Evolutionary conservation across 83 land plant species (phyloP), one percentile per base, ranked within the genome.

Genomic region (Thuja plicata): DNA sequence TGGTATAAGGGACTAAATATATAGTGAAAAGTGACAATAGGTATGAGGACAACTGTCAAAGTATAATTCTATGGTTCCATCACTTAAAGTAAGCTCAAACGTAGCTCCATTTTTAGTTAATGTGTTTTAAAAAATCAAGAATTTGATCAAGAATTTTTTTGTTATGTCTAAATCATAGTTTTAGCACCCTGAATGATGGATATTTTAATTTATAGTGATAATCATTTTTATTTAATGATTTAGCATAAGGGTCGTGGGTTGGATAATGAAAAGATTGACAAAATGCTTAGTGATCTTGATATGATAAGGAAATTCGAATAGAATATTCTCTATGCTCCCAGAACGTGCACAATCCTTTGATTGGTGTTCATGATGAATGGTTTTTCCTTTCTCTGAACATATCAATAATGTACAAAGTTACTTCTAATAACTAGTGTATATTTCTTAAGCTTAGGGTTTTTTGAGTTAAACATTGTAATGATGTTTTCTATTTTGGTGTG

Each of bases 41-140:
- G n/a, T n/a, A n/a, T n/a, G n/a, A n/a, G n/a, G n/a, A n/a, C n/a
- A n/a, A n/a, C n/a, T n/a, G n/a, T n/a, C n/a, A n/a, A n/a, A n/a
- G n/a, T n/a, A n/a, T n/a, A n/a, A n/a, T n/a, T n/a, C 98, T 60
- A 92, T 97, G 94, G 99, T 97, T 62, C 99, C 99, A 71, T 94
- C 99, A 9, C 90, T 97, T 66, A 94, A 95, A 93, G 97, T 96
- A 92, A 88, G 88, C 21, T 24, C 16, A 45, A 54, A 1, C 27
- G 32, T 88, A 34, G 9, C 27, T 34, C 19, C 0, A 34, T 54
- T 5, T 24, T 8, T 27, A 24, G 73, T 66, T 66, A 8, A 66
- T 8, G 30, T 66, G 73, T 66, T 40, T 24, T 87, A 10, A 15
- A 34, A 76, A 52, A 19, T 45, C 27, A 41, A 32, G 34, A n/a